phyloP scores from a whole-genome alignment of 495 filamentous ascomycete species.

The Annulohypoxylon maeteangense region DNA sequence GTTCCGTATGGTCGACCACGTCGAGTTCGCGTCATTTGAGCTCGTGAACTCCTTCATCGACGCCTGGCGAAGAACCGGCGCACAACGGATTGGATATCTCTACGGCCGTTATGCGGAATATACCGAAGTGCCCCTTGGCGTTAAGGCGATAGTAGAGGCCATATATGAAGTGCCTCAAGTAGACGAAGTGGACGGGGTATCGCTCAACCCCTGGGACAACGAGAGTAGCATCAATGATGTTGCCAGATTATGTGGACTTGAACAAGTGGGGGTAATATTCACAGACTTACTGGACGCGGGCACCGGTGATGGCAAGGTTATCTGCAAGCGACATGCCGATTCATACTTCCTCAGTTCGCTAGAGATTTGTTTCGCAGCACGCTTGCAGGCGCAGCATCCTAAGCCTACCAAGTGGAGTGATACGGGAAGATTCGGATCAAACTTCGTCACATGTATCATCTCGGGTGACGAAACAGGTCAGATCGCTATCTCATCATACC shows the following conservation, averaged over 20 bases:
- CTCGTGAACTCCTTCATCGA: slow-evolving; percentile 89
- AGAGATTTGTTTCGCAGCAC: slow-evolving; percentile 88
- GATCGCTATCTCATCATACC: slow-evolving; percentile 90
- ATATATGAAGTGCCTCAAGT: slow-evolving; percentile 97
- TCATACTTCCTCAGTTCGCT: slow-evolving; percentile 94
- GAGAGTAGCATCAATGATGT: slow-evolving; percentile 85
- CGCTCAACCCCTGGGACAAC: slow-evolving; percentile 86
- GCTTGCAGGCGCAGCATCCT: slow-evolving; percentile 86
- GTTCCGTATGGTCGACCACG: slow-evolving; percentile 98
- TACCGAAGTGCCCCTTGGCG: slow-evolving; percentile 87
- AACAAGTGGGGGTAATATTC: slow-evolving; percentile 94
- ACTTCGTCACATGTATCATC: slow-evolving; percentile 96
- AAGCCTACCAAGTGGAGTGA: slow-evolving; percentile 98
- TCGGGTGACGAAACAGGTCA: slow-evolving; percentile 90
- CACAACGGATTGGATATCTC: slow-evolving; percentile 87
- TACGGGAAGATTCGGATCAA: slow-evolving; percentile 91
- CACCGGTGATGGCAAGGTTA: slow-evolving; percentile 78
- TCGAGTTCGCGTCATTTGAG: slow-evolving; percentile 87
- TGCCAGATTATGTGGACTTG: slow-evolving; percentile 83
- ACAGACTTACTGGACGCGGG: slow-evolving; percentile 91
- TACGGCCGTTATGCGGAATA: slow-evolving; percentile 95
- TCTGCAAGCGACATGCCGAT: slow-evolving; percentile 96
- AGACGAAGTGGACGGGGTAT: slow-evolving; percentile 90
- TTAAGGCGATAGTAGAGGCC: slow-evolving; percentile 97
- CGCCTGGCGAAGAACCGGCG: slow-evolving; percentile 84